A percentile compares a stretch with the other conserved stretches of the same genome.
phyloP scores from a whole-genome alignment of 176 grass and related monocot species.

The Triticum turgidum region DNA sequence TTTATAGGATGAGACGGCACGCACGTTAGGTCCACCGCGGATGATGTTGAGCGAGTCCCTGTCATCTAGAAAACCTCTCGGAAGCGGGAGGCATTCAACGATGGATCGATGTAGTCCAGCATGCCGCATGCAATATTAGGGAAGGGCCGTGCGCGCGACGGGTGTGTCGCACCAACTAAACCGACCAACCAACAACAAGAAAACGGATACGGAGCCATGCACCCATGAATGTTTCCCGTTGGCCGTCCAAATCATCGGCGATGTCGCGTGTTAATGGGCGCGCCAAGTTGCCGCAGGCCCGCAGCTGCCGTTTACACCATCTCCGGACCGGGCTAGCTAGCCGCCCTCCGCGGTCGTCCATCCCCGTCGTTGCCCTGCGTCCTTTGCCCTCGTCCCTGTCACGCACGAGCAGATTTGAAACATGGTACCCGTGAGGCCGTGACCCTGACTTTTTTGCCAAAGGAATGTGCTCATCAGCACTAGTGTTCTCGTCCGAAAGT shows the following conservation, averaged over 20 bases:
- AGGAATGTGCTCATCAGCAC: too few relatives aligned
- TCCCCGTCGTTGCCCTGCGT: too few relatives aligned
- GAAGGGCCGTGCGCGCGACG: background rate
- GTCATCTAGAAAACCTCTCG: conserved; percentile 17
- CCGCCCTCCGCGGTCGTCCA: too few relatives aligned
- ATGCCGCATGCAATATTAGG: background rate
- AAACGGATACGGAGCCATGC: background rate
- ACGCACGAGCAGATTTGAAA: too few relatives aligned
- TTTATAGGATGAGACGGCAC: background rate
- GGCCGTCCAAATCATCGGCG: conserved; percentile 2
- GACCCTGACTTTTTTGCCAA: too few relatives aligned
- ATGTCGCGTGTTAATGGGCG: conserved; percentile 28
- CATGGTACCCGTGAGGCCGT: too few relatives aligned
- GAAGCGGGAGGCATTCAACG: background rate
- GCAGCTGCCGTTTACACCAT: background rate
- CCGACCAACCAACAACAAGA: background rate
- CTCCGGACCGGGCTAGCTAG: background rate
- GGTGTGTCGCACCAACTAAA: background rate
- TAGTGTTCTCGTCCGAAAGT: too few relatives aligned
- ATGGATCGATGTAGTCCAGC: background rate
- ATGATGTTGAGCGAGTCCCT: background rate
- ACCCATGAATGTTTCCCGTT: conserved; percentile 23
- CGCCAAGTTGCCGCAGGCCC: background rate
- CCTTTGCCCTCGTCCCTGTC: too few relatives aligned
- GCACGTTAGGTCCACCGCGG: background rate